These are phyloP conservation scores for Xylogone sp. DNA, from an alignment of 2,329 filamentous ascomycete species.

Conservation along the genomic window DNA sequence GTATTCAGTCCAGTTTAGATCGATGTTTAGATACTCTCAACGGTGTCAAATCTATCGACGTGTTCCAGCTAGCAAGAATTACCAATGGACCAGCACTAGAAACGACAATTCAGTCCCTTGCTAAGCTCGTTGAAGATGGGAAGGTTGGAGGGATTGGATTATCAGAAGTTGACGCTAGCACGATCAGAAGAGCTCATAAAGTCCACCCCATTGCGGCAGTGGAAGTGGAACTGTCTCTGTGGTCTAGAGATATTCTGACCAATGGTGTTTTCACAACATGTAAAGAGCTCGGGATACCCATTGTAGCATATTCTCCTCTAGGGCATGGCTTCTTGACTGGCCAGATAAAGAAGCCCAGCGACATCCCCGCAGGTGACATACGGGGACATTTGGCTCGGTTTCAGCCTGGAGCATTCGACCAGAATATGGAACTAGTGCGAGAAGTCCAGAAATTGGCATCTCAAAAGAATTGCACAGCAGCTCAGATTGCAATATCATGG, in stretches of 20 bases:
- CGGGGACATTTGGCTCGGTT: constrained; percentile 62
- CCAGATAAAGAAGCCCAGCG: constrained; percentile 42
- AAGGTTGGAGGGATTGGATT: constrained; percentile 39
- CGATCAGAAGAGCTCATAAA: constrained; percentile 33
- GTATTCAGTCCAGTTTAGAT: constrained; percentile 51
- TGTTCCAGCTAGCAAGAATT: constrained; percentile 47
- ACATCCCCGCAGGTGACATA: constrained; percentile 48
- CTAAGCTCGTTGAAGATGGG: constrained; percentile 33
- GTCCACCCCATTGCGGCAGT: constrained; percentile 35
- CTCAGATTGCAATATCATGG: constrained; percentile 51
- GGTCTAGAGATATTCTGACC: constrained; percentile 27
- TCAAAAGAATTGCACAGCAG: constrained; percentile 54
- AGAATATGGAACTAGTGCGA: constrained; percentile 58
- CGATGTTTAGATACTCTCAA: constrained; percentile 43
- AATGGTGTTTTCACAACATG: constrained; percentile 42
- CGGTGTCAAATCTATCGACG: constrained; percentile 45
- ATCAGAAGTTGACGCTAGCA: constrained; percentile 35
- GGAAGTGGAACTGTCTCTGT: constrained; percentile 41
- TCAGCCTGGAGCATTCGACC: constrained; percentile 55
- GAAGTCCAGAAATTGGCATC: constrained; percentile 53
- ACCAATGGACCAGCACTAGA: constrained; percentile 39
- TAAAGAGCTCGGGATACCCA: constrained; percentile 52
- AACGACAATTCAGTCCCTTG: constrained; percentile 17
- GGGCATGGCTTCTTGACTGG: constrained; percentile 56
- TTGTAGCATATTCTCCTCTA: constrained; percentile 62